phyloP scores from a whole-genome alignment of 352 stramenopile genomes.

The Aphanomyces cochlioides region DNA sequence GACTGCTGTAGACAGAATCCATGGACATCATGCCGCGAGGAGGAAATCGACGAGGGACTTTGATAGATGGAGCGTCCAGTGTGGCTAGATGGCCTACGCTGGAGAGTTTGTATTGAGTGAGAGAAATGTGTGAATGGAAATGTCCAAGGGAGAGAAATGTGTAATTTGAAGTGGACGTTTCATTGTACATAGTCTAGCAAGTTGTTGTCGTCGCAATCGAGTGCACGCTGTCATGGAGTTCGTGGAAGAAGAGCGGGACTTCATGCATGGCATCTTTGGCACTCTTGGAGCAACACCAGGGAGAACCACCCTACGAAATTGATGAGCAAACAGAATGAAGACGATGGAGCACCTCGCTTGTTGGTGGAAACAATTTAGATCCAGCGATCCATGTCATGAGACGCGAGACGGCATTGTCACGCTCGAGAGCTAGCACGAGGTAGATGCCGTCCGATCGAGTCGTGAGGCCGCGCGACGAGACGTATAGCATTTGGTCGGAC shows the following conservation, averaged over 20 bases:
- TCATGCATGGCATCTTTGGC: slow-evolving; percentile 13
- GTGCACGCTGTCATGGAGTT: slow-evolving; percentile 21
- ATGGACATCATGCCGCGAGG: too few species aligned
- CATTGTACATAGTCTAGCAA: neutral
- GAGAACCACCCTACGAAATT: neutral
- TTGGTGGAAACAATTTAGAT: neutral
- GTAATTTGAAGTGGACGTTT: slow-evolving; percentile 2
- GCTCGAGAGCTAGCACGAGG: slow-evolving; percentile 11
- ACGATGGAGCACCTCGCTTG: neutral
- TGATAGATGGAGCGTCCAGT: too few species aligned
- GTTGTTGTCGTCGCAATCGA: neutral
- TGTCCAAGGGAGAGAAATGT: slow-evolving; percentile 22
- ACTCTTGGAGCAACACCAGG: neutral
- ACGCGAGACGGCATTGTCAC: slow-evolving; percentile 26
- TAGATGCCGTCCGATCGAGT: neutral
- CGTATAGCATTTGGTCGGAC: slow-evolving; percentile 3
- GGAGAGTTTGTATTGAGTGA: too few species aligned
- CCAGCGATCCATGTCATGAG: neutral
- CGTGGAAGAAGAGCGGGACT: slow-evolving; percentile 18
- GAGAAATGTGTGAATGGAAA: too few species aligned
- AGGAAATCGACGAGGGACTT: too few species aligned
- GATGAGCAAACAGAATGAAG: neutral
- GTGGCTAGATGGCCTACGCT: too few species aligned
- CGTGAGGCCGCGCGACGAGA: neutral
- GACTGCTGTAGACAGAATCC: neutral